Evolutionary conservation across 192 early-diverging fungal species (phyloP), one percentile per base, ranked within the genome.

Genomic region (Podila verticillata): DNA sequence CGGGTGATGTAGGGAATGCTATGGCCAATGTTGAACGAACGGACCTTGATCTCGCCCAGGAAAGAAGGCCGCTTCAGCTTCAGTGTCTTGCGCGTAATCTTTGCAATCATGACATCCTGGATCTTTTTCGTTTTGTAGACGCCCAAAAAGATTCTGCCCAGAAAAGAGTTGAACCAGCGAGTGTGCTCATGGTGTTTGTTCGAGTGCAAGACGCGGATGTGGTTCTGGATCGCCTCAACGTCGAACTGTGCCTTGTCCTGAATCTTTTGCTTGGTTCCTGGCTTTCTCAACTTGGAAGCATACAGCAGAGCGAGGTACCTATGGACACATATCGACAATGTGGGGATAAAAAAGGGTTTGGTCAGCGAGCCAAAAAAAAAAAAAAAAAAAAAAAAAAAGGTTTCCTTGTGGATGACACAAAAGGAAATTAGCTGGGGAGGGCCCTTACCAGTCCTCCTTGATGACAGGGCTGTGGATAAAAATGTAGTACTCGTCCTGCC

Each of bases 381-480:
- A 24, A 59, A 59, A 29, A 59, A 8, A 59, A 59, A 59, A 32
- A 5, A 9, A 17, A 59, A 30, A 24, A 2, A 59, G 31, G 24
- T 22, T 59, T 28, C 4, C 15, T 13, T 32, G 19, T 10, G 48
- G 32, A 19, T 39, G 22, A 32, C 61, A 31, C 22, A 32, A 63
- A 34, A 44, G 61, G 13, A 31, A 49, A 48, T 26, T 61, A 47
- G 49, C n/a, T n/a, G n/a, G n/a, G n/a, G n/a, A n/a, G n/a, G n/a
- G n/a, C n/a, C 60, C 39, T 57, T 92, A 95, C 96, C 96, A 98
- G 74, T 95, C 94, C 79, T 98, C 96, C 83, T 98, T 98, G 67
- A 96, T 93, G 5, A 84, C 83, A 17, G 87, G 87, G 4, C 79
- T 71, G 72, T 91, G 86, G 44, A 86, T 90, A 66, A 90, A 92